These are phyloP conservation scores for Fraxinus albicans DNA, from an alignment of 305 asterid species.

Conservation along the genomic window DNA sequence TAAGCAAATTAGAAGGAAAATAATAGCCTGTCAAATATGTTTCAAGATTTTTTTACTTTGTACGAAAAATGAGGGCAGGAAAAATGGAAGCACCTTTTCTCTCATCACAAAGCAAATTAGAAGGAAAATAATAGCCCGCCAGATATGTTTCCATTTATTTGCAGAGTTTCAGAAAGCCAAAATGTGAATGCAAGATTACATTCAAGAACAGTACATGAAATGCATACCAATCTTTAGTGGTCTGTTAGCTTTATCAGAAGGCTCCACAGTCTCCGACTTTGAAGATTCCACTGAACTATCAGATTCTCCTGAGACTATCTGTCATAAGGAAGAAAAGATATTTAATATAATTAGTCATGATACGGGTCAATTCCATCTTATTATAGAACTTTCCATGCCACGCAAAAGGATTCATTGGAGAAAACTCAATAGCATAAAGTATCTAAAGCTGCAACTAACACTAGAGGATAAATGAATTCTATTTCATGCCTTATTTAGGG, in stretches of 20 bases:
- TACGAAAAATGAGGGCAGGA: neutral
- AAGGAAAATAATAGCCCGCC: neutral
- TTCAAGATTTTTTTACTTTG: neutral
- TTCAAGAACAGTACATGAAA: slow-evolving; percentile 15
- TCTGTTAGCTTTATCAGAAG: slow-evolving; percentile 46
- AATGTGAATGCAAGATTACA: neutral
- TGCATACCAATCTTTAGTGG: slow-evolving; percentile 78
- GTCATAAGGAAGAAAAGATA: slow-evolving; percentile 27
- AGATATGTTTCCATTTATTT: neutral
- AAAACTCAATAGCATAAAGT: slow-evolving; percentile 4
- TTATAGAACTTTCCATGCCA: slow-evolving; percentile 8
- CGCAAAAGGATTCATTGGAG: slow-evolving; percentile 8
- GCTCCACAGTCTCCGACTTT: slow-evolving; percentile 43
- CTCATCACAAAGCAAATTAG: neutral
- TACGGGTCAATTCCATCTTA: slow-evolving; percentile 14
- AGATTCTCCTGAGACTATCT: slow-evolving; percentile 72
- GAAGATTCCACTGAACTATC: slow-evolving; percentile 57
- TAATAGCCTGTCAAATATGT: neutral
- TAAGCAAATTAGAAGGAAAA: neutral
- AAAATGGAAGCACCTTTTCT: neutral
- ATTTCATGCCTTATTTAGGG: neutral
- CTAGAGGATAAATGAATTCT: slow-evolving; percentile 3
- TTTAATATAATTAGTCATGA: slow-evolving; percentile 6
- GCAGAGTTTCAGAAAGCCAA: neutral
- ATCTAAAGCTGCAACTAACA: slow-evolving; percentile 18